Base-by-base conservation (phyloP, 2,329 filamentous ascomycete genomes). In the Sarocladium brachiariae region DNA sequence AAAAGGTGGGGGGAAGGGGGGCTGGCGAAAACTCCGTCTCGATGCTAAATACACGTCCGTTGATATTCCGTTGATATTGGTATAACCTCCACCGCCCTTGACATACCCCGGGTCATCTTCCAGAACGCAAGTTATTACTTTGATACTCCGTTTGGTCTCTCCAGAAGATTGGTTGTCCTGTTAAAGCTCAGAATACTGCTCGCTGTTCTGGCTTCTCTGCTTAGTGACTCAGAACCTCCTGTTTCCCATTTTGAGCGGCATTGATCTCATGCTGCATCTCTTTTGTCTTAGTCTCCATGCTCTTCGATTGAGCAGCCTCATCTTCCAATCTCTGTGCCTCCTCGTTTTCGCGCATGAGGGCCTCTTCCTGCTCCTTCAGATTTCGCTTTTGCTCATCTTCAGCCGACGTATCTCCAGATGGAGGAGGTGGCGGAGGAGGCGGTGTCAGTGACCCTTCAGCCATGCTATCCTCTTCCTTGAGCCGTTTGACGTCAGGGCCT, bases 301-400 rank as follows among this genome's bases (percentile, higher is more conserved):
- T 54, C 52, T 61, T 63, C 4, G 57, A 61, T 50, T 57, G 56
- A 19, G 61, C 65, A 43, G 68, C 71, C 54, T 75, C 74, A 47
- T 76, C 75, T 50, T 76, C 75, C 19, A 77, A 63, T 52, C 75
- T 65, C 56, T 78, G 70, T 1, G 74, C 75, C 57, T 79, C 77
- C 57, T 79, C 77, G 53, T 78, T 77, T 63, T 79, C 76, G 37
- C 70, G 67, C 60, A 74, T 63, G 13, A 78, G 61, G 23, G 68
- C 74, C 57, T 73, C 70, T 56, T 77, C 75, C 60, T 78, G 74
- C 54, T 76, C 72, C 41, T 66, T 69, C 53, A 77, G 68, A 24
- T 65, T 69, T 49, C 66, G 62, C 53, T 74, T 69, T 55, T 75
- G 72, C 25, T 71, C 73, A 23, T 65, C 61, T 35, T 69, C 65